phyloP scores from a whole-genome alignment of 2,329 filamentous ascomycete genomes.

The Aspergillus cejpii region DNA sequence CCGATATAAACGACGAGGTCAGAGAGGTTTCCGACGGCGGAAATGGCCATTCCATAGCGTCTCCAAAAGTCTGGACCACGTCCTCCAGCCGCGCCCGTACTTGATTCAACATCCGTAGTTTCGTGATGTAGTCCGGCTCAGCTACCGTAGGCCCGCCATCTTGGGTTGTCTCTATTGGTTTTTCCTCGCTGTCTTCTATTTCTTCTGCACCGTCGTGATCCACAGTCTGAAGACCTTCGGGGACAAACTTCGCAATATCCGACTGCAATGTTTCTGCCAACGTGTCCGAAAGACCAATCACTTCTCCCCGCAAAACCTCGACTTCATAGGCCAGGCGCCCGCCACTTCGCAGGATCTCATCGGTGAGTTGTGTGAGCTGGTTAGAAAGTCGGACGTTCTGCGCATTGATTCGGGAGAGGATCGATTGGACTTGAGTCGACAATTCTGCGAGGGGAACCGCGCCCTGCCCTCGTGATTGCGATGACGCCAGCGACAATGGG shows the following conservation, averaged over 20 bases:
- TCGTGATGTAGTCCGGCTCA: constrained; percentile 64
- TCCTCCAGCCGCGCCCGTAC: constrained; percentile 79
- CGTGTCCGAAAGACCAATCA: constrained; percentile 69
- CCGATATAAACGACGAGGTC: constrained; percentile 78
- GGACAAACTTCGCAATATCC: constrained; percentile 68
- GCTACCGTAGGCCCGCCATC: constrained; percentile 8
- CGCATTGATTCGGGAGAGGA: constrained; percentile 81
- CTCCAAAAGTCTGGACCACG: constrained; percentile 85
- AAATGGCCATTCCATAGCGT: constrained; percentile 91
- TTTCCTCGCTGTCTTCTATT: too few relatives aligned
- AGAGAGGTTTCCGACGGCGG: constrained; percentile 81
- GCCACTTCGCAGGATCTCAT: constrained; percentile 87
- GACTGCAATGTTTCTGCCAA: constrained; percentile 64
- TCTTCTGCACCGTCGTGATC: constrained; percentile 2
- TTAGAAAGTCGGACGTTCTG: constrained; percentile 77
- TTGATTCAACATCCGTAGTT: constrained; percentile 72
- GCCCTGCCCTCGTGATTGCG: constrained; percentile 38
- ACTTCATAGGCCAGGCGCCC: constrained; percentile 89
- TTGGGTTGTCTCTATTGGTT: constrained; percentile 1
- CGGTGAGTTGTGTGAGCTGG: constrained; percentile 79
- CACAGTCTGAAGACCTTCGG: constrained; percentile 35
- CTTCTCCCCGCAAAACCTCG: constrained; percentile 84
- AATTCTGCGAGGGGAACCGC: constrained; percentile 64
- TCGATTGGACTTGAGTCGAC: constrained; percentile 70
- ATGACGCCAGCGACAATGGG: constrained; percentile 51